A percentile compares a stretch with the other conserved stretches of the same genome.
Conservation (phyloP, 257 asterid genomes). For the Plantago major region DNA sequence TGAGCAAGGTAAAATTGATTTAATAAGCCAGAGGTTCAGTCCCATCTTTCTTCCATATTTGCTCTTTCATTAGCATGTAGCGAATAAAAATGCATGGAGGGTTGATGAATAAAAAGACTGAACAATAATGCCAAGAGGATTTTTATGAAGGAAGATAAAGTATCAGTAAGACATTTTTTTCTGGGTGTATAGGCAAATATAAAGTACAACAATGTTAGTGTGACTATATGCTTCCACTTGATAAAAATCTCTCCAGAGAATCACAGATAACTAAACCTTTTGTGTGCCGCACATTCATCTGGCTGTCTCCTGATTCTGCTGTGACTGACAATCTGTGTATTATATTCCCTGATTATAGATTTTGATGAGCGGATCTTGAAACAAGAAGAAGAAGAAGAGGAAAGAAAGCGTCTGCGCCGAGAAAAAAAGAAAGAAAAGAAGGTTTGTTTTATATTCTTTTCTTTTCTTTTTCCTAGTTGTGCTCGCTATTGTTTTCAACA, state of each 20-base stretch:
- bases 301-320: not conserved
- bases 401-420: constrained; percentile 80
- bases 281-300: too few relatives aligned
- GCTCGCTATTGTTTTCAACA: not conserved
- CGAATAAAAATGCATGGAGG: too few relatives aligned
- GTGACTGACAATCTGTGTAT: not conserved
- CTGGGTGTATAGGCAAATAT: too few relatives aligned
- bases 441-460: constrained; percentile 38
- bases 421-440: constrained; percentile 98
- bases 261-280: too few relatives aligned
- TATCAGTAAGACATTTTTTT: too few relatives aligned
- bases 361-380: constrained; percentile 84
- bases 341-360: constrained; percentile 35
- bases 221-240: too few relatives aligned
- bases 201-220: too few relatives aligned
- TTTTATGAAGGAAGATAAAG: too few relatives aligned
- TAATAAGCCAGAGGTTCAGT: too few relatives aligned
- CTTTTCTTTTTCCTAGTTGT: not conserved
- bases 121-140: too few relatives aligned
- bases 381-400: constrained; percentile 98
- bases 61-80: not conserved
- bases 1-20: constrained; percentile 61
- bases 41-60: not conserved
- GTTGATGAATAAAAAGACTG: too few relatives aligned
- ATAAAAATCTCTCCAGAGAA: too few relatives aligned